These are phyloP conservation scores for Salix purpurea DNA, from an alignment of 345 rosid genomes.

Conservation along the genomic window DNA sequence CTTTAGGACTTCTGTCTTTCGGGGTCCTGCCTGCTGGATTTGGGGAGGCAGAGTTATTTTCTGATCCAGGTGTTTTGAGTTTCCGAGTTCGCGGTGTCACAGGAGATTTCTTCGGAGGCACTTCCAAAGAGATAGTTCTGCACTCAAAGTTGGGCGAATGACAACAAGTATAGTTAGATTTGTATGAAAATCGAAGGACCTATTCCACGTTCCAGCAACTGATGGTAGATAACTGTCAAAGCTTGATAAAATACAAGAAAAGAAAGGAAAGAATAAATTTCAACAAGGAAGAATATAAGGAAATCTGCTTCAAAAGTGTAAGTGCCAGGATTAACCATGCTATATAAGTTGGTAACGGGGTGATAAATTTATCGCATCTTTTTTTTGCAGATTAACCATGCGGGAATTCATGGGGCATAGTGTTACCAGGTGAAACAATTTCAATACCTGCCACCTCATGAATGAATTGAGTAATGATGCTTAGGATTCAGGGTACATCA, in stretches of 20 bases:
- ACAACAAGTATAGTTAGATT: conserved; percentile 9
- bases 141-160: conserved; percentile 12
- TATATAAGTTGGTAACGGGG: not conserved
- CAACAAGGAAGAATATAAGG: too few relatives aligned
- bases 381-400: too few relatives aligned
- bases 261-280: too few relatives aligned
- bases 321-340: too few relatives aligned
- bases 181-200: not conserved
- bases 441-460: too few relatives aligned
- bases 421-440: too few relatives aligned
- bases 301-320: too few relatives aligned
- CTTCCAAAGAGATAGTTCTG: conserved; percentile 56
- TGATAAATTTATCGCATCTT: not conserved
- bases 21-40: conserved; percentile 6
- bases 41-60: conserved; percentile 12
- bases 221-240: not conserved
- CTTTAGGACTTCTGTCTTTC: conserved; percentile 19
- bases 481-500: not conserved
- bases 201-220: not conserved
- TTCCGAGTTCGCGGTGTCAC: conserved; percentile 45
- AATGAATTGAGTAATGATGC: too few relatives aligned
- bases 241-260: too few relatives aligned
- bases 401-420: too few relatives aligned
- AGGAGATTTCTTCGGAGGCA: conserved; percentile 70
- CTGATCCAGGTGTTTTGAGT: not conserved